phyloP scores from a whole-genome alignment of 2,329 filamentous ascomycete genomes.

The Ceratocystis eucalypticola region DNA sequence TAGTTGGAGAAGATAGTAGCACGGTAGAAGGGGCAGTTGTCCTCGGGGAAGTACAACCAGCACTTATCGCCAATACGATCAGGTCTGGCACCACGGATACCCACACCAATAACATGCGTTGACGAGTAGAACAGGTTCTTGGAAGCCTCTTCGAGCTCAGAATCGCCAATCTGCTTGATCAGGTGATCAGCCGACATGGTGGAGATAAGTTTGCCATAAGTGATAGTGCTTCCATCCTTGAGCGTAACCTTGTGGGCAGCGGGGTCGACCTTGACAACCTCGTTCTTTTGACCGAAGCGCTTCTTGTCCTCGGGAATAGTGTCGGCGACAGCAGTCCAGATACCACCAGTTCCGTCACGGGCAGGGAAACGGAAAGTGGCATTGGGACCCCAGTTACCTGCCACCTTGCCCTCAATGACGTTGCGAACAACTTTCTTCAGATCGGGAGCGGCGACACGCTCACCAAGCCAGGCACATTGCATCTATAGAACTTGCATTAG shows the following conservation, averaged over 20 bases:
- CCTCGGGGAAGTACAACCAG: conserved; percentile 99
- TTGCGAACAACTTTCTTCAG: conserved; percentile 89
- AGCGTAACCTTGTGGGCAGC: conserved; percentile 71
- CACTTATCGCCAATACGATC: conserved; percentile 98
- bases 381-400: conserved; percentile 96
- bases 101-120: conserved; percentile 93
- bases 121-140: conserved; percentile 94
- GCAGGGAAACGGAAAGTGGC: conserved; percentile 97
- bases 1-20: conserved; percentile 99
- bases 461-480: conserved; percentile 97
- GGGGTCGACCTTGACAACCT: conserved; percentile 77
- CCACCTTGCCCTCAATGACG: conserved; percentile 88
- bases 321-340: conserved; percentile 95
- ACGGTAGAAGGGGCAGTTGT: conserved; percentile 98
- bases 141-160: conserved; percentile 52
- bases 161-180: conserved; percentile 73
- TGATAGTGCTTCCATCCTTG: conserved; percentile 72
- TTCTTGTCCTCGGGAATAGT: conserved; percentile 88
- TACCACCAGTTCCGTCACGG: conserved; percentile 87
- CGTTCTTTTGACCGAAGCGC: conserved; percentile 71
- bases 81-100: conserved; percentile 78
- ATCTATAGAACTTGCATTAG: conserved; percentile 44
- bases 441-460: conserved; percentile 94
- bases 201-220: conserved; percentile 83
- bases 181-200: conserved; percentile 93